Evolutionary conservation across 176 grass and related monocot genomes (phyloP).

Genomic region (Oryza coarctata): DNA sequence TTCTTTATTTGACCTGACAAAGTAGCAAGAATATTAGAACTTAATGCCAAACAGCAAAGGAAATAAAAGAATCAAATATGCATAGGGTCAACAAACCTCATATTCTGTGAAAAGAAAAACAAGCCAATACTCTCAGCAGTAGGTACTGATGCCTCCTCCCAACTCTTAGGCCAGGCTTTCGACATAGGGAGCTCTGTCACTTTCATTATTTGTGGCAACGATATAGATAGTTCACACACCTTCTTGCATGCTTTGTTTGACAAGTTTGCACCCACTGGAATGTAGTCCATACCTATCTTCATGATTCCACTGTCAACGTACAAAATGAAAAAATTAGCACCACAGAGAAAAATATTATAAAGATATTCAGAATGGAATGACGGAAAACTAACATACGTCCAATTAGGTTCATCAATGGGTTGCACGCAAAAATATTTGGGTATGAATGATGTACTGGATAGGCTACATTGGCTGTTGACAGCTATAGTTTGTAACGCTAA

Average conservation of each 20-base stretch:
- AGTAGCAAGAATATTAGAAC: constrained; percentile 25
- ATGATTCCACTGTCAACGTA: constrained; percentile 60
- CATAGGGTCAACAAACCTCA: constrained; percentile 39
- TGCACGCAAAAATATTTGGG: constrained; percentile 2
- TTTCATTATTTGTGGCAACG: constrained; percentile 51
- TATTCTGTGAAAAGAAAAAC: constrained; percentile 66
- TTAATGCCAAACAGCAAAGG: constrained; percentile 14
- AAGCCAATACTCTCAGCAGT: constrained; percentile 58
- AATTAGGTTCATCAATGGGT: constrained; percentile 39
- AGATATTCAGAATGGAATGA: not conserved
- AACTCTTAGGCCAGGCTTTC: constrained; percentile 56
- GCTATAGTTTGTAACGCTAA: constrained; percentile 19
- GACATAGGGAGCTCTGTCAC: constrained; percentile 38
- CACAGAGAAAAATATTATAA: not conserved
- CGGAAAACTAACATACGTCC: constrained; percentile 46
- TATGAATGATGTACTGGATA: constrained; percentile 22
- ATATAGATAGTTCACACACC: constrained; percentile 43
- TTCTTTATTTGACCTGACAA: constrained; percentile 52
- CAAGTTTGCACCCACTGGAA: constrained; percentile 54
- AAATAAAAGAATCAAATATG: constrained; percentile 16
- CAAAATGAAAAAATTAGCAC: constrained; percentile 27
- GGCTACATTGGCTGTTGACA: not conserved
- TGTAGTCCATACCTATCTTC: constrained; percentile 47
- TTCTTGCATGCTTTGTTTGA: constrained; percentile 62
- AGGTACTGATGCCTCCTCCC: constrained; percentile 38